Conservation (phyloP, 148 eudicot genomes). For the Nepenthes gracilis region DNA sequence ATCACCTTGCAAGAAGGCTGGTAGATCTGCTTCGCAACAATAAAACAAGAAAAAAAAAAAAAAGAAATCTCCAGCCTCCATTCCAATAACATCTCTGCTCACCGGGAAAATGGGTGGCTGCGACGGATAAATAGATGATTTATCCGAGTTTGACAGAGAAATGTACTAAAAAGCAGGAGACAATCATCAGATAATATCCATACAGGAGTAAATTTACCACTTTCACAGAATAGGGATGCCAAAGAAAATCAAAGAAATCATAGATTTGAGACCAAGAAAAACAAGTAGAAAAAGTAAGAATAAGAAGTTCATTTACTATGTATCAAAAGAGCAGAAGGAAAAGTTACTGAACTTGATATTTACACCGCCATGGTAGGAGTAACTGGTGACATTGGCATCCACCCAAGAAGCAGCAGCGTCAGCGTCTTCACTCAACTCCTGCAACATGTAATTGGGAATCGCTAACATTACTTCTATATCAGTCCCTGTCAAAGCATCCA, state of each 20-base stretch:
- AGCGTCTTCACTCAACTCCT: slow-evolving; percentile 50
- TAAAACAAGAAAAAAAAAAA: no score
- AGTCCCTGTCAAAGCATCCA: slow-evolving; percentile 61
- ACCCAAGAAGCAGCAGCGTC: slow-evolving; percentile 72
- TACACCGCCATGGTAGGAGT: slow-evolving; percentile 66
- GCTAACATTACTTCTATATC: slow-evolving; percentile 81
- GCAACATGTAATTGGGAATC: slow-evolving; percentile 75
- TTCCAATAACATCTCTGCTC: no score
- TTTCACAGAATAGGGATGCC: not conserved
- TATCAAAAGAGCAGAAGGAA: no score
- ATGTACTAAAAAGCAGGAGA: no score
- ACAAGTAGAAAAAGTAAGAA: no score
- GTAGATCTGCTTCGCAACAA: no score
- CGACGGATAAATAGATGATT: no score
- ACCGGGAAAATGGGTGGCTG: no score
- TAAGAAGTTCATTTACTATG: no score
- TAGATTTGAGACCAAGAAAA: not conserved
- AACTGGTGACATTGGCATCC: slow-evolving; percentile 64
- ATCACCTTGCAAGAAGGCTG: not conserved
- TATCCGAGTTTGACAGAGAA: no score
- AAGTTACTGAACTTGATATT: slow-evolving; percentile 50
- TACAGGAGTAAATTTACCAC: not conserved
- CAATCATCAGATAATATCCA: not conserved
- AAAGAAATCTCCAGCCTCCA: not conserved
- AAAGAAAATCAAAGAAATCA: not conserved